These are phyloP conservation scores for Volutella citrinella DNA, from an alignment of 2,329 filamentous ascomycete species.

Conservation along the genomic window DNA sequence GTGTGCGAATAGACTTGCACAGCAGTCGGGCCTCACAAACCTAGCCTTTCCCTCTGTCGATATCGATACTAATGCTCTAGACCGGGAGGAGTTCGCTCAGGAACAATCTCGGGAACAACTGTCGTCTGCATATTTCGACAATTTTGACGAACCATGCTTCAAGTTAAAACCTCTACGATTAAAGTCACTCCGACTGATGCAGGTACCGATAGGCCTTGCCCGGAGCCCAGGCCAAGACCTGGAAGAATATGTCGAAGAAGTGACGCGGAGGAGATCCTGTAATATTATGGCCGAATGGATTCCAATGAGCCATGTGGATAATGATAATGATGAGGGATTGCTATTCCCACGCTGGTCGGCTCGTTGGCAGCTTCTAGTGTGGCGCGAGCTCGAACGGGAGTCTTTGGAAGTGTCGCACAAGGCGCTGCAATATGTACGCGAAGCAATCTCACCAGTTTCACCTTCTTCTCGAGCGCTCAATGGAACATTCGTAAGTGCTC, in stretches of 20 bases:
- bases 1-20: no score
- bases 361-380: conserved; percentile 21
- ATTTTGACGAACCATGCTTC: no score
- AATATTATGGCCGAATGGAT: conserved; percentile 27
- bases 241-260: conserved; percentile 15
- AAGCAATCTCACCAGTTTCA: no score
- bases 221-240: conserved; percentile 19
- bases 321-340: conserved; percentile 26
- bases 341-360: conserved; percentile 18
- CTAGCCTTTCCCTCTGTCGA: no score
- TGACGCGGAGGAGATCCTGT: conserved; percentile 16
- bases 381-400: conserved; percentile 26
- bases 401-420: conserved; percentile 4
- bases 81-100: conserved; percentile 9
- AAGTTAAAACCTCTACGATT: no score
- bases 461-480: no score
- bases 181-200: no score
- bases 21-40: no score
- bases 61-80: no score
- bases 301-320: conserved; percentile 22
- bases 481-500: no score
- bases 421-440: background rate
- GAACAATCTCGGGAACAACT: background rate
- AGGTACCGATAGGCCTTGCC: no score
- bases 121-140: no score